phyloP scores from a whole-genome alignment of 1,284 basidiomycete genomes.

The Ceratobasidium sp. region DNA sequence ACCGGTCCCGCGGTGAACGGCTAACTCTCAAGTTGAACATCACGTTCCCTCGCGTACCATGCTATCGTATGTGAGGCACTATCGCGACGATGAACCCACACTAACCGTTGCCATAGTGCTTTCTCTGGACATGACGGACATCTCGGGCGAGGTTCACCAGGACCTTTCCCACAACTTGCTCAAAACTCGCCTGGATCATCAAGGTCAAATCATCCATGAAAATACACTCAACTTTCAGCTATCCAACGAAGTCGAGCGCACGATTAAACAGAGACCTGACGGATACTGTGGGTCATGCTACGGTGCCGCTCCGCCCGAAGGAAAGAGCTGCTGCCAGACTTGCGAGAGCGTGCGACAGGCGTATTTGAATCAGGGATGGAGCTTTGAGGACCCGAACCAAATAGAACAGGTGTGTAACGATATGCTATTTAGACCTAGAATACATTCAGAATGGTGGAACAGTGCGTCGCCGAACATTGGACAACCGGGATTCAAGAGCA shows the following conservation, averaged over 20 bases:
- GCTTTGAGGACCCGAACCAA: no score
- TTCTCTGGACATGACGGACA: slow-evolving; percentile 97
- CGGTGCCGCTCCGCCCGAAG: slow-evolving; percentile 85
- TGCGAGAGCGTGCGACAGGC: slow-evolving; percentile 71
- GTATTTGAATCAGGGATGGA: no score
- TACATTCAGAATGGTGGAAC: no score
- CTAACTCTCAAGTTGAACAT: no score
- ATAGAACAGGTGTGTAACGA: no score
- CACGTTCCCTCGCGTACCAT: no score
- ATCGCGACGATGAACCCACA: no score
- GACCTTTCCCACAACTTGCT: slow-evolving; percentile 91
- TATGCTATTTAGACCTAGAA: no score
- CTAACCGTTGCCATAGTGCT: slow-evolving; percentile 74
- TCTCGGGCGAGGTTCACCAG: slow-evolving; percentile 93
- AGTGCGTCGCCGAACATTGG: no score
- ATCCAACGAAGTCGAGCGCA: slow-evolving; percentile 86
- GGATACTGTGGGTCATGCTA: slow-evolving; percentile 97
- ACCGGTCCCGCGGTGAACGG: no score
- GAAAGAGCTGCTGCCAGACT: slow-evolving; percentile 89
- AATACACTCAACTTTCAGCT: slow-evolving; percentile 65
- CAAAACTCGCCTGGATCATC: slow-evolving; percentile 81
- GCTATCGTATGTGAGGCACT: no score
- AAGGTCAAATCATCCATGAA: slow-evolving; percentile 71
- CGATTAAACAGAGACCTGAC: slow-evolving; percentile 72
- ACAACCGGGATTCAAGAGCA: no score